These are phyloP conservation scores for Teunomyces atbi DNA, from an alignment of 805 yeast species.

Conservation along the genomic window DNA sequence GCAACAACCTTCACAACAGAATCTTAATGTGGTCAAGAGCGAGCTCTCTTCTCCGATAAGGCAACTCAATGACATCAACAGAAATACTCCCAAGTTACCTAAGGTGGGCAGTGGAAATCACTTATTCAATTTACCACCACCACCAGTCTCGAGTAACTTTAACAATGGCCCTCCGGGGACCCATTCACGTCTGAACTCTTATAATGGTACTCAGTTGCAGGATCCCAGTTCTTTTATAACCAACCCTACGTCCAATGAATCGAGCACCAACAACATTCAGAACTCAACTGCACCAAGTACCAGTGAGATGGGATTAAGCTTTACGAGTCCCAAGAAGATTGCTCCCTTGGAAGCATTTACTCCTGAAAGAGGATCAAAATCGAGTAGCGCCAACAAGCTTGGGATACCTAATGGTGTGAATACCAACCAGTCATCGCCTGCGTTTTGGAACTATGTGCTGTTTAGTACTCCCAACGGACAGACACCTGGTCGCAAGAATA, in stretches of 20 bases:
- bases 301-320: constrained; percentile 36
- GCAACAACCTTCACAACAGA: constrained; percentile 10
- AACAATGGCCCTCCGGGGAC: constrained; percentile 18
- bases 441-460: constrained; percentile 90
- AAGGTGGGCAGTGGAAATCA: constrained; percentile 24
- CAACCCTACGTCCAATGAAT: constrained; percentile 14
- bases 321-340: constrained; percentile 43
- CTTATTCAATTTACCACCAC: constrained; percentile 35
- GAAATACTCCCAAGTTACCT: constrained; percentile 32
- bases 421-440: constrained; percentile 72
- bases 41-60: constrained; percentile 42
- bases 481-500: constrained; percentile 39
- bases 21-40: constrained; percentile 28
- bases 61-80: constrained; percentile 17
- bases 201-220: constrained; percentile 12
- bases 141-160: constrained; percentile 18
- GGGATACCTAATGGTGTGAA: constrained; percentile 26
- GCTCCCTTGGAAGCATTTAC: constrained; percentile 44
- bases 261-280: constrained; percentile 9
- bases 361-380: constrained; percentile 42
- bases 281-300: constrained; percentile 27
- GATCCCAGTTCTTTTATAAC: constrained; percentile 9
- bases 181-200: constrained; percentile 30
- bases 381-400: constrained; percentile 17
- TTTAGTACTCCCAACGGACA: constrained; percentile 52